These are phyloP conservation scores for Epichloe bromicola DNA, from an alignment of 2,329 filamentous ascomycete genomes.

Conservation along the genomic window DNA sequence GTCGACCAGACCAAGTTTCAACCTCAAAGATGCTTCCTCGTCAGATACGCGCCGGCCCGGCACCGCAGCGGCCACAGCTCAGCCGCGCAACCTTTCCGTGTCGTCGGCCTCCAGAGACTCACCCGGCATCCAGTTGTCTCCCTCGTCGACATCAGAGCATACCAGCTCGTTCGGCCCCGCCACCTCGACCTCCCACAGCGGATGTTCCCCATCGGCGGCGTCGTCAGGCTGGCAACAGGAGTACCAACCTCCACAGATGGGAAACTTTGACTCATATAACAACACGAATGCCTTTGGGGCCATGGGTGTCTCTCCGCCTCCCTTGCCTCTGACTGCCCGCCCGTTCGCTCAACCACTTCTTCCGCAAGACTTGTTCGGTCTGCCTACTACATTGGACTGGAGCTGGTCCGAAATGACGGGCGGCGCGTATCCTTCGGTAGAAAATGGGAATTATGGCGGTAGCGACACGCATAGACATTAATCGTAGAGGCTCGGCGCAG, in stretches of 20 bases:
- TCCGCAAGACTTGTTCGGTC: constrained; percentile 85
- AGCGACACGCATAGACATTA: not conserved
- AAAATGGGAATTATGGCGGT: constrained; percentile 42
- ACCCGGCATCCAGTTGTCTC: constrained; percentile 16
- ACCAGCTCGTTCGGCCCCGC: constrained; percentile 13
- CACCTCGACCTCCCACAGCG: constrained; percentile 16
- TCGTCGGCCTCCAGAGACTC: constrained; percentile 1
- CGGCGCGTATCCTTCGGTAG: constrained; percentile 49
- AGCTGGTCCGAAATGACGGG: constrained; percentile 58
- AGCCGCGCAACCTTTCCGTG: constrained; percentile 2
- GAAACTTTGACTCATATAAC: constrained; percentile 31
- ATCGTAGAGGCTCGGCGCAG: not conserved
- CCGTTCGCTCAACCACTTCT: constrained; percentile 73
- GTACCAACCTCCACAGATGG: constrained; percentile 22
- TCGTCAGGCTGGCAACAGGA: constrained; percentile 36
- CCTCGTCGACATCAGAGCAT: constrained; percentile 12
- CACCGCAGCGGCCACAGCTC: not conserved
- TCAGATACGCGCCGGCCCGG: constrained; percentile 5
- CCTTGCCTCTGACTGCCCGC: constrained; percentile 11
- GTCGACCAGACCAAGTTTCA: constrained; percentile 1
- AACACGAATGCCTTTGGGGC: constrained; percentile 33
- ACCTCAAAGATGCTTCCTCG: not conserved
- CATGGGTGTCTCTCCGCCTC: constrained; percentile 11
- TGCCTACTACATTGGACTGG: constrained; percentile 95
- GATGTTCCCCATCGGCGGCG: constrained; percentile 31